A percentile compares a stretch with the other conserved stretches of the same genome.
These are phyloP conservation scores for Monilinia laxa DNA, from an alignment of 2,329 filamentous ascomycete genomes.

Conservation along the genomic window DNA sequence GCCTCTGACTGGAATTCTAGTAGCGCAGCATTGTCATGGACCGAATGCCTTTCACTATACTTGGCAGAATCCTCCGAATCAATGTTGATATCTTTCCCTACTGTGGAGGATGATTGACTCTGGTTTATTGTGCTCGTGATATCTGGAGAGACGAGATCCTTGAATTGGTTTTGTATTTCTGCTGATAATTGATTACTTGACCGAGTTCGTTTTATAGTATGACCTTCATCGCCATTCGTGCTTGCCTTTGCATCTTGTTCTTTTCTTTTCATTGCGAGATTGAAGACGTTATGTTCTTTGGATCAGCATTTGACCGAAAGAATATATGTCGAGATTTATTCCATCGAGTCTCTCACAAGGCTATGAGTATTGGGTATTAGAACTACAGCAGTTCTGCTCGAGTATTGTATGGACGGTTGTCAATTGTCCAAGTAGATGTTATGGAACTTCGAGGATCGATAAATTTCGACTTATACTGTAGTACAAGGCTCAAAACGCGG, in stretches of 20 bases:
- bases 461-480: neutral
- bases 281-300: slow-evolving; percentile 4
- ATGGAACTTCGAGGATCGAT: neutral
- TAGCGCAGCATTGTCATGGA: neutral
- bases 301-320: neutral
- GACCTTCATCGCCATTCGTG: slow-evolving; percentile 24
- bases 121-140: neutral
- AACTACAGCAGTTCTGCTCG: no score
- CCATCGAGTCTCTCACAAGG: neutral
- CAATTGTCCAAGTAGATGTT: no score
- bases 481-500: neutral
- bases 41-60: slow-evolving; percentile 3
- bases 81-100: slow-evolving; percentile 2
- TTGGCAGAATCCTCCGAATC: slow-evolving; percentile 16
- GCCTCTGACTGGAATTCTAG: slow-evolving; percentile 1
- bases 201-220: slow-evolving; percentile 26
- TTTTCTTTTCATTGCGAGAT: slow-evolving; percentile 30
- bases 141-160: neutral
- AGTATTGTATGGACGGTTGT: no score
- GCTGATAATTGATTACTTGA: slow-evolving; percentile 16
- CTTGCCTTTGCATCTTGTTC: slow-evolving; percentile 24
- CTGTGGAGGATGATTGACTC: neutral
- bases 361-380: no score
- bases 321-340: neutral
- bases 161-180: neutral